Base-by-base conservation (phyloP, 2,329 filamentous ascomycete species). In the Aspergillus brasiliensis region DNA sequence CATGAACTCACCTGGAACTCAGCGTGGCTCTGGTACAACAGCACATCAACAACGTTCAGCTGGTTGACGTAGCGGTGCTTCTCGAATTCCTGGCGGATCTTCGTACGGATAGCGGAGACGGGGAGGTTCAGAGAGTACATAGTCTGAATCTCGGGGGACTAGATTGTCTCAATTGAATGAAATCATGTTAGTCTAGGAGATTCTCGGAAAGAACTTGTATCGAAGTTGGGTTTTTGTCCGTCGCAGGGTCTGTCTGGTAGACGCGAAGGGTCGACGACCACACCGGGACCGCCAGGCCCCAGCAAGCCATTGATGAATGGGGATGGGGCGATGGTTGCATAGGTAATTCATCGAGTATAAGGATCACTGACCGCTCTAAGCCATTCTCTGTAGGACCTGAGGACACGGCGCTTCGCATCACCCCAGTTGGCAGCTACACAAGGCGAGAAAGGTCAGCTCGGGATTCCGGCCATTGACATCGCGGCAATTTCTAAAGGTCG, bases 81-180 rank as follows among this genome's bases (percentile, higher is more conserved):
- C 84, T 99, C 95, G 76, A 97, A 99, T 77, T 99, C 93, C 81
- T 98, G 91, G 76, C 95, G 87, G 77, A 98, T 90, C 81, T 96
- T 94, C 61, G 94, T 96, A 70, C 95, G 91, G 75, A 99, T 88
- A 65, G 86, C 84, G 42, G 94, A 91, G 56, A 97, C 88, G 56
- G 94, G 92, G 74, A 96, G 86, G 75, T 91, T 91, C 73, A 99
- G 83, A 64, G 90, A 91, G 86, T 99, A 99, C 92, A 98, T 97
- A 63, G 88, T 90, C 79, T 98, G 95, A 74, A 99, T 94, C 77
- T 98, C 93, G 62, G 95, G 94, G 42, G 92, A 92, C 95, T 99
- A 76, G 62, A 46, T 49, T n/a, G 21, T 38, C 27, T 27, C 34
- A 31, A 56, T 44, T 13, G n/a, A 5, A 37, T 51, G 47, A 15